Evolutionary conservation across 768 basidiomycete genomes (phyloP).

Genomic region (Tulasnella sp.): DNA sequence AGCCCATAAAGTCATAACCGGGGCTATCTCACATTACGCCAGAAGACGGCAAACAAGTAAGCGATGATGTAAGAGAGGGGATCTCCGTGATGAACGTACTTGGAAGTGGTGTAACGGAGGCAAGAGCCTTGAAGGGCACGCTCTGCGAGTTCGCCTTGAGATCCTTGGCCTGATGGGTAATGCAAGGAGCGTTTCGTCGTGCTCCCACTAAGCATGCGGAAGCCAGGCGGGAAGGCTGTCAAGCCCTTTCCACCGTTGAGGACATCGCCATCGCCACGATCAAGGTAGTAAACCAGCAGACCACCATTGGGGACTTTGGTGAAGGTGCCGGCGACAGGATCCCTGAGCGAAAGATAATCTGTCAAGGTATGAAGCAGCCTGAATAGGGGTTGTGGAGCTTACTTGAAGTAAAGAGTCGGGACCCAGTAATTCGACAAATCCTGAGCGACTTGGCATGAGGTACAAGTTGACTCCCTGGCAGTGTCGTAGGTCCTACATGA

Average conservation of each 20-base stretch:
- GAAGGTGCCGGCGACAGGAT: slow-evolving; percentile 7
- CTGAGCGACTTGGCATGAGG: slow-evolving; percentile 7
- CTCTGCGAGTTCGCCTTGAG: slow-evolving; percentile 34
- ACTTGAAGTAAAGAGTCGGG: slow-evolving; percentile 15
- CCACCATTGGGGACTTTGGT: slow-evolving; percentile 14
- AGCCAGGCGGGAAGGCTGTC: slow-evolving; percentile 13
- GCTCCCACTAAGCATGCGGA: slow-evolving; percentile 19
- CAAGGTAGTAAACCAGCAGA: slow-evolving; percentile 16
- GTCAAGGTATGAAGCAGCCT: too few relatives aligned
- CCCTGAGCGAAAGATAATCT: background rate
- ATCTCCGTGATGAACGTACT: background rate
- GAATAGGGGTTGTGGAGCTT: too few relatives aligned
- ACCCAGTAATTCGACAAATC: slow-evolving; percentile 14
- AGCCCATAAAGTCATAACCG: slow-evolving; percentile 31
- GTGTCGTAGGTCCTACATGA: slow-evolving; percentile 12
- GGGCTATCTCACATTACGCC: too few relatives aligned
- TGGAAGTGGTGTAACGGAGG: slow-evolving; percentile 19
- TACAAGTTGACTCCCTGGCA: slow-evolving; percentile 13
- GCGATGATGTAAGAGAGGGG: background rate
- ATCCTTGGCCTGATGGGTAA: slow-evolving; percentile 21
- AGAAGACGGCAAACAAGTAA: background rate
- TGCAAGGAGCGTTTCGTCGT: slow-evolving; percentile 2
- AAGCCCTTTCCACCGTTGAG: slow-evolving; percentile 7
- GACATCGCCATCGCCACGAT: slow-evolving; percentile 5
- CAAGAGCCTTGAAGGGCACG: slow-evolving; percentile 35